Evolutionary conservation across 202 grass and related monocot species (phyloP).

Genomic region (Setaria viridis): DNA sequence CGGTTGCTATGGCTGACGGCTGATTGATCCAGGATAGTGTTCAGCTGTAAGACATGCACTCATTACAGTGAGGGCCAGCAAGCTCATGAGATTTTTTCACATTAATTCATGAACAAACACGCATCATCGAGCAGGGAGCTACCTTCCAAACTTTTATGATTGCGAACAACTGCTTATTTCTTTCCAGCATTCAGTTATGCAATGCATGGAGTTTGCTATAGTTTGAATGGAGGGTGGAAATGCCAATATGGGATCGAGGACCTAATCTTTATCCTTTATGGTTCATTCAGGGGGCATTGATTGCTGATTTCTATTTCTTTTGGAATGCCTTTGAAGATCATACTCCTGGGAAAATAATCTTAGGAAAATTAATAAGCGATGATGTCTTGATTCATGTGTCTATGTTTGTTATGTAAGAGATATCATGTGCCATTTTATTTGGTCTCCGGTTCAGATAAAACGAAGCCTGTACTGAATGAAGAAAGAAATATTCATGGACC

Average conservation of each 20-base stretch:
- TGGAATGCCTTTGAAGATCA: neutral
- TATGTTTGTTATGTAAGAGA: constrained; percentile 14
- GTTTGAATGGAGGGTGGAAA: neutral
- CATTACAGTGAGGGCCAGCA: neutral
- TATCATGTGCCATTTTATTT: neutral
- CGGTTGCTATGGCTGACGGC: neutral
- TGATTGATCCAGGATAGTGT: neutral
- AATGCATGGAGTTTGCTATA: neutral
- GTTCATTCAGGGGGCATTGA: constrained; percentile 27
- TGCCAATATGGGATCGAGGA: neutral
- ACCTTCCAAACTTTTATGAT: neutral
- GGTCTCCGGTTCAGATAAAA: constrained; percentile 7
- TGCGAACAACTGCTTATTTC: neutral
- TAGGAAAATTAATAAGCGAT: neutral
- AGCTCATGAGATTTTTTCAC: neutral
- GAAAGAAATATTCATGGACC: neutral
- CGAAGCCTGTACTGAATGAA: neutral
- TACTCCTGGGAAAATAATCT: neutral
- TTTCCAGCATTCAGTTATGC: neutral
- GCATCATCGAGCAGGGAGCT: neutral
- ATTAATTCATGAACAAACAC: constrained; percentile 15
- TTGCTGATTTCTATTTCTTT: constrained; percentile 22
- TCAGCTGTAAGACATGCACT: neutral
- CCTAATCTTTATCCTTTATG: neutral
- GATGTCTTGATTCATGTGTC: neutral